Base-by-base conservation (phyloP, 2,329 filamentous ascomycete species). In the Diaporthe citri region DNA sequence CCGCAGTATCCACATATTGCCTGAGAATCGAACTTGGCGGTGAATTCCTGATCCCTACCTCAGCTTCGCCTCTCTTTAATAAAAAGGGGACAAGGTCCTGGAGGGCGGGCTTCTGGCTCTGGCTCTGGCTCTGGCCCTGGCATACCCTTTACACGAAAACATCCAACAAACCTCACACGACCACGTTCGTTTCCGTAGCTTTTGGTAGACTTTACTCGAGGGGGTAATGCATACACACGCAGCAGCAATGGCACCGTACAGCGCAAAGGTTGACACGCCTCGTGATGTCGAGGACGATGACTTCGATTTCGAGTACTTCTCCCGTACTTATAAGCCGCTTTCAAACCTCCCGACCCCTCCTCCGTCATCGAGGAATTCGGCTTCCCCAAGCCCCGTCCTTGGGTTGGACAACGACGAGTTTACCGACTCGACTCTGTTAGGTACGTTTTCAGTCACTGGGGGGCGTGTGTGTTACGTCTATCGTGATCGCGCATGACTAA, bases 291-390 rank as follows among this genome's bases (percentile, higher is more conserved):
- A 88, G 79, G 86, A 88, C 73, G 85, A 85, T 77, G 87, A 88
- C 79, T 85, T 86, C 77, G 86, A 87, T 79, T 86, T 87, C 75
- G 86, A 87, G 77, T 90, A 90, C 82, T 91, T 92, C 79, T 81
- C 83, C 73, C 85, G 86, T 76, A 92, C 91, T 77, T 93, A 93
- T 82, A 88, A 90, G 64, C 92, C 92, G 13, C 86, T 93, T 70
- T 93, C 91, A 41, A 92, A 91, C 81, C 87, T 93, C 31, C 92
- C 92, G 31, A 93, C 92, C 71, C 92, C 92, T 77, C 92, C 92
- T 59, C 88, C 88, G 15, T 92, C 90, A 59, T 88, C 87, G 67
- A 84, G 83, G 75, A 84, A 81, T 70, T 86, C 85, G 46, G 84
- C 84, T 39, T 80, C 81, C 55, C 85, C 86, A 79, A 87, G 86